Base-by-base conservation (phyloP, 2,329 filamentous ascomycete species). In the Ceratocystis smalleyi region DNA sequence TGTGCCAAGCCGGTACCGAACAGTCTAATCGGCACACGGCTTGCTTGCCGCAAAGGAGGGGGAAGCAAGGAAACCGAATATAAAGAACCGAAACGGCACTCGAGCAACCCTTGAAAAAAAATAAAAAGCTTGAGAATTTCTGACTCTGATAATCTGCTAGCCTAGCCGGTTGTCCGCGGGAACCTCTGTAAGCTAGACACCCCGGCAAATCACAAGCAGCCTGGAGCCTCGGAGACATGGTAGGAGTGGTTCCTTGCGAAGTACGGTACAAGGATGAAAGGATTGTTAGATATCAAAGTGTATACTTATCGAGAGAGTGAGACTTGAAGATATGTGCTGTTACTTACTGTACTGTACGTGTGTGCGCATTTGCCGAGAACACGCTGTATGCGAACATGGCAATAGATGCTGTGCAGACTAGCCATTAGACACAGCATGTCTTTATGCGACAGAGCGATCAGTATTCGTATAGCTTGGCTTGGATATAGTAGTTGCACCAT, bases 151-250 rank as follows among this genome's bases (percentile, higher is more conserved):
- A 17, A 57, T 57, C 19, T 57, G 27, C 19, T 24, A 17, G 8
- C 30, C 30, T 22, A 5, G 54, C 54, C n/a, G 24, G 54, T 57
- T 57, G 54, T n/a, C 54, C 54, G 54, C 54, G 54, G 54, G 54
- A 57, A 57, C 35, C 54, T 24, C 30, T 27, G 6, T n/a, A 57
- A 30, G 10, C 24, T 5, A 8, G 24, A 57, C 6, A 35, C 0
- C 35, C 12, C 35, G 30, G 27, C 54, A 57, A 57, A 32, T 35
- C 54, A 57, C 27, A 57, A 15, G 27, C 54, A n/a, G 7, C 15
- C 54, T 35, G 32, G 27, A 57, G 24, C 54, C 54, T 57, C 54
- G 54, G 54, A 35, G 27, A 57, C 54, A 57, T 35, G 54, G 47
- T 22, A 57, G 54, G 54, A 57, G 54, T 24, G 54, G 54, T n/a